Percentiles rank a stretch among this genome's conserved stretches.
Evolutionary conservation across 805 yeast species (phyloP).

Genomic region (Starmerella lactis-condensi): DNA sequence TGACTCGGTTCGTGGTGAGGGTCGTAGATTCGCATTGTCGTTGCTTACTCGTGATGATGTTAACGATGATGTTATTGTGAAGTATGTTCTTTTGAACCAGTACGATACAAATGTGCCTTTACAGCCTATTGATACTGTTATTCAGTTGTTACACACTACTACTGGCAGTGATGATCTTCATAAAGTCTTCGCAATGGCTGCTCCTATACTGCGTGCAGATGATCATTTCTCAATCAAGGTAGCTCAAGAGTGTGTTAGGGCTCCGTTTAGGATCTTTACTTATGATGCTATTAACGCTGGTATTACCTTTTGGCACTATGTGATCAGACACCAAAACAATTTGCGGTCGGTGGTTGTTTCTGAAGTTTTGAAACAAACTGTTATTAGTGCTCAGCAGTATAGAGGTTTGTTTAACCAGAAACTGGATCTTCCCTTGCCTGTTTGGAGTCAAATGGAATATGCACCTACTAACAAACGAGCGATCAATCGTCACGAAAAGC

Average conservation of each 20-base stretch:
- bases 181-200: conserved; percentile 3
- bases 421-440: conserved; percentile 40
- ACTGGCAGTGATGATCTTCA: conserved; percentile 3
- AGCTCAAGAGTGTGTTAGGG: conserved; percentile 19
- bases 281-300: conserved; percentile 43
- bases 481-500: conserved; percentile 34
- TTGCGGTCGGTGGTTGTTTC: conserved; percentile 42
- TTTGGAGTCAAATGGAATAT: conserved; percentile 65
- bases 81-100: conserved; percentile 7
- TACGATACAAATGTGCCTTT: conserved; percentile 2
- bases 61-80: conserved; percentile 11
- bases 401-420: conserved; percentile 46
- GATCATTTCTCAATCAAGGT: conserved; percentile 6
- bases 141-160: conserved; percentile 2
- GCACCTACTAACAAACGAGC: conserved; percentile 57
- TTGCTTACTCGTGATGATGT: conserved; percentile 34
- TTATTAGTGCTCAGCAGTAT: conserved; percentile 36
- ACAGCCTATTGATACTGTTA: neutral
- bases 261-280: conserved; percentile 56
- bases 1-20: conserved; percentile 30
- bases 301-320: conserved; percentile 61
- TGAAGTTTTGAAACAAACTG: conserved; percentile 56
- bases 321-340: conserved; percentile 47
- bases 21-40: conserved; percentile 78
- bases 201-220: conserved; percentile 2